Evolutionary conservation across 306 rosid genomes (phyloP), one percentile per base, ranked within the genome.

Genomic region (Vicia sativa): DNA sequence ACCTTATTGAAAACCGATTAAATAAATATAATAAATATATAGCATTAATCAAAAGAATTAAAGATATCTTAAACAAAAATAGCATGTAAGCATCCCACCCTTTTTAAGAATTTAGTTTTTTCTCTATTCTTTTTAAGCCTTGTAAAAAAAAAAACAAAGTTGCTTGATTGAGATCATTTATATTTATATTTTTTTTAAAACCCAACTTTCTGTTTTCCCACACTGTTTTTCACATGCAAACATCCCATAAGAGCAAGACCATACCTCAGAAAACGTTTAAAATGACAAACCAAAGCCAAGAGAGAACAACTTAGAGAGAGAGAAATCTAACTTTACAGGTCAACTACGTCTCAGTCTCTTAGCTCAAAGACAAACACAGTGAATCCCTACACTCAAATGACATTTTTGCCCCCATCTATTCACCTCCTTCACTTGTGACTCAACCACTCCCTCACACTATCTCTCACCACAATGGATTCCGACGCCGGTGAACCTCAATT

Each of bases 401-500:
- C 96, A 72, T 5, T 81, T 83, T 21, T 84, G 19, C 83, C 96
- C 96, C 50, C 68, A 42, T 29, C 13, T 41, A 31, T 68, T 53
- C 44, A 44, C 49, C 35, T 35, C 63, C 43, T 41, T 15, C 75
- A 23, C 11, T 55, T 35, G 14, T 67, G 72, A 73, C 74, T 42
- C 63, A 19, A 11, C 65, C 56, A 31, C 39, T 42, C 48, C n/a
- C 44, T 35, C 49, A 11, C 60, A 19, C 74, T 42, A 39, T 74
- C 26, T 19, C 7, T 43, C 9, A 59, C 43, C 50, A 6, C 69
- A 71, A 83, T 85, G 90, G 83, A 85, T 75, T 62, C 86, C 79
- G 28, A 25, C 28, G 64, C 88, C 79, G 61, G 31, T 28, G 74
- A 64, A 29, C 0, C 45, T 1, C 55, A 11, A 57, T 74, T 68